Conservation (phyloP, 2,329 filamentous ascomycete genomes). For the Ophiostoma sp. region DNA sequence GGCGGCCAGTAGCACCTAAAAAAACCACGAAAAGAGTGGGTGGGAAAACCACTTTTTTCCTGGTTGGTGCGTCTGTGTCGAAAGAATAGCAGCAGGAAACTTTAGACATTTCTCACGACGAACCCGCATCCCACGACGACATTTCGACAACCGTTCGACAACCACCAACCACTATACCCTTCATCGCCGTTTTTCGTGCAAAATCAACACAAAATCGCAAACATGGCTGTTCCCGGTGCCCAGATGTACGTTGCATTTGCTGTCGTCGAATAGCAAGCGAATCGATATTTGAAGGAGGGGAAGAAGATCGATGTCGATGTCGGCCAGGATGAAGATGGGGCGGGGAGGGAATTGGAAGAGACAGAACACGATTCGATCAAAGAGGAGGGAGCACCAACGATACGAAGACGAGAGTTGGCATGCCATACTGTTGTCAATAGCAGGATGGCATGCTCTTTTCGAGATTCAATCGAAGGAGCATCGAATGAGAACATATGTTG, state of each 20-base stretch:
- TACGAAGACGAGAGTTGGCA: background rate
- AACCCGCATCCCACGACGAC: constrained; percentile 14
- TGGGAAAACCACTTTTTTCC: constrained; percentile 15
- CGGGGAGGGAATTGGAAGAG: background rate
- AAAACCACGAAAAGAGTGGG: constrained; percentile 16
- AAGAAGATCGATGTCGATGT: background rate
- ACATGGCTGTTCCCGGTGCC: constrained; percentile 56
- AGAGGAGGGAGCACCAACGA: constrained; percentile 7
- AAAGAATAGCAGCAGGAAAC: constrained; percentile 29
- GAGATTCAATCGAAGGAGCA: background rate
- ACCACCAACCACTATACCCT: background rate
- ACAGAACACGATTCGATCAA: background rate
- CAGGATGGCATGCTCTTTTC: background rate
- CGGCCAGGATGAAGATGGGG: background rate
- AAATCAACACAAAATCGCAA: constrained; percentile 30
- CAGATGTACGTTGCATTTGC: constrained; percentile 51
- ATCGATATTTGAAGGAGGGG: background rate
- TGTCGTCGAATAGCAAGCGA: constrained; percentile 11
- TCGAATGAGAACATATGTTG: background rate
- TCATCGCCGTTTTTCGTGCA: constrained; percentile 16
- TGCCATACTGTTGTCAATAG: background rate
- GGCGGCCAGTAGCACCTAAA: background rate
- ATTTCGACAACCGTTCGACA: constrained; percentile 13
- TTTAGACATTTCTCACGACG: constrained; percentile 48
- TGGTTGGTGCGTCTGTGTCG: constrained; percentile 12